These are phyloP conservation scores for Clarireedia homoeocarpa DNA, from an alignment of 2,329 filamentous ascomycete species.

Conservation along the genomic window DNA sequence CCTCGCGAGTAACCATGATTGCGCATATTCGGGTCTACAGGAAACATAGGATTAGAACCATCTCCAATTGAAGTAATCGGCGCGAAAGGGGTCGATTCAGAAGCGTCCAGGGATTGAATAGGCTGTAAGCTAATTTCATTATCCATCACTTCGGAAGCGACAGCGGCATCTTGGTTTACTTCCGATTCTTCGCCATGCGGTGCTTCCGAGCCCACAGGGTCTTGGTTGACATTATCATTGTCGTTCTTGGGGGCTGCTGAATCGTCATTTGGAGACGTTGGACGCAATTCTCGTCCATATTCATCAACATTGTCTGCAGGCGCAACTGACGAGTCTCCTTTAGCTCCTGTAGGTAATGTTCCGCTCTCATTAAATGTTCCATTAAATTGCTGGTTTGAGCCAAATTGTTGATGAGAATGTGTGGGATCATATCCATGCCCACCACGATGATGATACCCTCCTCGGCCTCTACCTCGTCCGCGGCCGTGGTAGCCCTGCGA, in stretches of 20 bases:
- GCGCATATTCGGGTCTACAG: constrained; percentile 6
- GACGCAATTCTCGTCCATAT: constrained; percentile 31
- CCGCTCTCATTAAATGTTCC: constrained; percentile 25
- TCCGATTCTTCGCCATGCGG: constrained; percentile 11
- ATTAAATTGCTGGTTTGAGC: constrained; percentile 20
- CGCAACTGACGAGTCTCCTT: constrained; percentile 19
- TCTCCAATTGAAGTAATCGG: constrained; percentile 54
- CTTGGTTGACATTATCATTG: background rate
- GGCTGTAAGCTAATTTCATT: constrained; percentile 19
- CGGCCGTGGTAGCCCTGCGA: constrained; percentile 42
- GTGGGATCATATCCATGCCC: constrained; percentile 25
- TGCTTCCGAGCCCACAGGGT: constrained; percentile 4
- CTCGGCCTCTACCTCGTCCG: constrained; percentile 32
- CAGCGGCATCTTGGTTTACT: constrained; percentile 12
- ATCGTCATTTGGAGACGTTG: constrained; percentile 13
- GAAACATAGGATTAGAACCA: constrained; percentile 18
- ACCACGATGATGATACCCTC: constrained; percentile 24
- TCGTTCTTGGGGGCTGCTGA: background rate
- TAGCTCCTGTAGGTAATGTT: constrained; percentile 26
- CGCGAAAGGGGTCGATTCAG: constrained; percentile 13
- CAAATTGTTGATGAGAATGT: constrained; percentile 25
- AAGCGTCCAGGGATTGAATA: constrained; percentile 29
- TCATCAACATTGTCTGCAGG: constrained; percentile 27
- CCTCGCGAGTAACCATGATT: constrained; percentile 28
- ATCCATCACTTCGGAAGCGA: constrained; percentile 9